A percentile compares a stretch with the other conserved stretches of the same genome.
These are phyloP conservation scores for Lactarius indigo DNA, from an alignment of 768 basidiomycete genomes.

Conservation along the genomic window DNA sequence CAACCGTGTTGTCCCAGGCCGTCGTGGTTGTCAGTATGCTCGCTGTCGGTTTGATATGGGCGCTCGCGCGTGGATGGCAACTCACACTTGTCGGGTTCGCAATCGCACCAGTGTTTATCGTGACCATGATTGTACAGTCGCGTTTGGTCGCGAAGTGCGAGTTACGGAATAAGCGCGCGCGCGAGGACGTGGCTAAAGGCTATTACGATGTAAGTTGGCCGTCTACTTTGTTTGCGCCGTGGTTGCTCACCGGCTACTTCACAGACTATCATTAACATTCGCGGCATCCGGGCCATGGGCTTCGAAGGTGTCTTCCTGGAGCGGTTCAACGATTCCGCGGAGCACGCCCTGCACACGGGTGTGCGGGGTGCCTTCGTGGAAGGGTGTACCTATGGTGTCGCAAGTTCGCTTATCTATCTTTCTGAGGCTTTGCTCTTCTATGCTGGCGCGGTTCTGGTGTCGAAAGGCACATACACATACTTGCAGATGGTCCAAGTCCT, in stretches of 20 bases:
- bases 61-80: conserved; percentile 85
- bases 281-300: conserved; percentile 84
- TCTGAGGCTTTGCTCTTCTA: conserved; percentile 91
- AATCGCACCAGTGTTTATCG: conserved; percentile 78
- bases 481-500: conserved; percentile 87
- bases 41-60: conserved; percentile 82
- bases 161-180: conserved; percentile 74
- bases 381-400: conserved; percentile 79
- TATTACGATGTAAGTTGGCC: conserved; percentile 75
- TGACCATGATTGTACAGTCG: conserved; percentile 71
- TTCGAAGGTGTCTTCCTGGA: conserved; percentile 67
- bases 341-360: conserved; percentile 61
- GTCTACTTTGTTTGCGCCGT: background rate
- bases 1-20: conserved; percentile 66
- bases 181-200: conserved; percentile 77
- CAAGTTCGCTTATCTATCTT: conserved; percentile 80
- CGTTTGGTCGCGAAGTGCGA: conserved; percentile 70
- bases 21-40: conserved; percentile 81
- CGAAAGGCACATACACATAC: conserved; percentile 78
- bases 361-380: conserved; percentile 81
- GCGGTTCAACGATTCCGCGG: conserved; percentile 64
- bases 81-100: conserved; percentile 87
- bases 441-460: conserved; percentile 82
- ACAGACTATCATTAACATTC: conserved; percentile 76
- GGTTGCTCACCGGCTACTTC: background rate